Percentiles rank a stretch among this genome's conserved stretches.
These are phyloP conservation scores for Phialemoniopsis sp. DNA, from an alignment of 2,329 filamentous ascomycete species.

Conservation along the genomic window DNA sequence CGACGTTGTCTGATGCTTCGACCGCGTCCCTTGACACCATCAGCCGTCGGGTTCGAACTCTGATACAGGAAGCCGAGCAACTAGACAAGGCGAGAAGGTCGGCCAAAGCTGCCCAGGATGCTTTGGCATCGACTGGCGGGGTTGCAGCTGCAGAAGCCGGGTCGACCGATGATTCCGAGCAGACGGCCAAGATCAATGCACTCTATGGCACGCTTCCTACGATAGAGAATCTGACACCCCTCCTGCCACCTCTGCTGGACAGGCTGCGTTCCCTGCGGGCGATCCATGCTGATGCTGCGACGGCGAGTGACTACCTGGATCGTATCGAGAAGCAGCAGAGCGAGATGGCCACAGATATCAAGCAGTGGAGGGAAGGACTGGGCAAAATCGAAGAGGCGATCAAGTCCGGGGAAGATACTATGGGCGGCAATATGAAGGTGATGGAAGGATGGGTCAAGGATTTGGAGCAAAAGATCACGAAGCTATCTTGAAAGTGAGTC, in stretches of 20 bases:
- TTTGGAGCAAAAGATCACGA: conserved; percentile 71
- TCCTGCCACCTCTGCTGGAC: conserved; percentile 82
- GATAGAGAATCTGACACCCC: conserved; percentile 79
- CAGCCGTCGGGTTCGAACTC: conserved; percentile 63
- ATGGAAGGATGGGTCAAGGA: conserved; percentile 87
- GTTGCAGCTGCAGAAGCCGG: conserved; percentile 28
- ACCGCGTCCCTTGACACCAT: conserved; percentile 70
- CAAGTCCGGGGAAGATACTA: conserved; percentile 61
- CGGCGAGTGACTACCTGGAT: conserved; percentile 72
- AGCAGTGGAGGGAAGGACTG: conserved; percentile 79
- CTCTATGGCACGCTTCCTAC: conserved; percentile 85
- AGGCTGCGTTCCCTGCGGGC: conserved; percentile 77
- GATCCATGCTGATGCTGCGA: conserved; percentile 83
- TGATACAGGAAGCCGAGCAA: conserved; percentile 69
- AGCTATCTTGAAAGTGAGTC: conserved; percentile 33
- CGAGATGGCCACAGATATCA: conserved; percentile 79
- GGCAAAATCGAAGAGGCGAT: conserved; percentile 75
- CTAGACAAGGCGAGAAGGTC: conserved; percentile 62
- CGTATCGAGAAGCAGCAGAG: conserved; percentile 74
- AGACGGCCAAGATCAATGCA: conserved; percentile 83
- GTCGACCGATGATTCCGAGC: conserved; percentile 54
- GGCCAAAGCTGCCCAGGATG: conserved; percentile 58
- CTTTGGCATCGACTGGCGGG: conserved; percentile 42
- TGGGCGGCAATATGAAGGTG: conserved; percentile 77
- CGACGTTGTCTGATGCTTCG: conserved; percentile 67